A percentile compares a stretch with the other conserved stretches of the same genome.
These are phyloP conservation scores for Malassezia restricta DNA, from an alignment of 1,284 basidiomycete species.

Conservation along the genomic window DNA sequence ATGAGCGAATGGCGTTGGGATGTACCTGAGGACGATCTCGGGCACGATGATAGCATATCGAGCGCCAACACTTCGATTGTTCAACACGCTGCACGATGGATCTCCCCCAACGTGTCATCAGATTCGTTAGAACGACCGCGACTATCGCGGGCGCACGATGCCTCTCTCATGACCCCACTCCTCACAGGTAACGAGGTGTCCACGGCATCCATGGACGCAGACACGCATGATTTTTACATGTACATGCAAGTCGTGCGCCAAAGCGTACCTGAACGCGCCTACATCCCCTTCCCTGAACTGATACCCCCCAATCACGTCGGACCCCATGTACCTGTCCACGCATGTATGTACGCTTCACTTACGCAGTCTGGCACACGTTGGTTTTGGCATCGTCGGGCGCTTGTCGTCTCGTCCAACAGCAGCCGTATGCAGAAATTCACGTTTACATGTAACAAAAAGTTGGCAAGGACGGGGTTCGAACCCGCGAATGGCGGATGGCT, in stretches of 20 bases:
- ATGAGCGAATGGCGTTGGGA: background rate
- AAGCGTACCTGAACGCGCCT: background rate
- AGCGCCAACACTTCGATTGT: slow-evolving; percentile 6
- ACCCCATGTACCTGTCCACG: slow-evolving; percentile 2
- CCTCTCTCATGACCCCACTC: too few species aligned
- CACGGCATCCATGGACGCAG: background rate
- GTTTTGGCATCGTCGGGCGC: background rate
- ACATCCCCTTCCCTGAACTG: background rate
- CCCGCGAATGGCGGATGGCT: slow-evolving; percentile 19
- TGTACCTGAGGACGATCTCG: background rate
- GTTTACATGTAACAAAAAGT: background rate
- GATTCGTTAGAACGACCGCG: background rate
- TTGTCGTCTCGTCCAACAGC: background rate
- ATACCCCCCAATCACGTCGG: background rate
- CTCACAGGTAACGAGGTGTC: too few species aligned
- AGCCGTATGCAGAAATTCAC: background rate
- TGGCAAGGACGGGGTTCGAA: slow-evolving; percentile 21
- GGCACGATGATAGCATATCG: slow-evolving; percentile 5
- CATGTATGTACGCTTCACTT: slow-evolving; percentile 1
- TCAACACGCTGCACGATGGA: background rate
- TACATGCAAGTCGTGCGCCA: background rate
- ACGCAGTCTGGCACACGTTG: slow-evolving; percentile 10
- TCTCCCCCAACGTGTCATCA: background rate
- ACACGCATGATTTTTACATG: slow-evolving; percentile 11
- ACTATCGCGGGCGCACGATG: background rate